phyloP scores from a whole-genome alignment of 2,329 filamentous ascomycete genomes.

The Stagonosporopsis vannaccii region DNA sequence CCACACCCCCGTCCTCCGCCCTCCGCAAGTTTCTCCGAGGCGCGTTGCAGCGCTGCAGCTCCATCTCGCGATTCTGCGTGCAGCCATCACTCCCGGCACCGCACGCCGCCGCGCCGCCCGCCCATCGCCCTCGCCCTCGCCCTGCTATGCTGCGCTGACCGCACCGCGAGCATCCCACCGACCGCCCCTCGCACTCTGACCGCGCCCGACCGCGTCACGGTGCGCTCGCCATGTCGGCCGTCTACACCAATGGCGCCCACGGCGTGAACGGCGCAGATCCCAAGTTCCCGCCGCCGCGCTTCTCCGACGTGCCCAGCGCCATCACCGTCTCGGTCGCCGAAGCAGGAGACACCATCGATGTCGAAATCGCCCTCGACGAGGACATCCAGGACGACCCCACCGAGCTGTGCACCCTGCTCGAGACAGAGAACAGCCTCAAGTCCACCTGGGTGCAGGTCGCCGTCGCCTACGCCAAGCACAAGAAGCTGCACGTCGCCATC shows the following conservation, averaged over 20 bases:
- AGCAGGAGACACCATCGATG: constrained; percentile 71
- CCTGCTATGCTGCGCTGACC: constrained; percentile 35
- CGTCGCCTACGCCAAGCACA: constrained; percentile 94
- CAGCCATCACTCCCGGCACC: constrained; percentile 27
- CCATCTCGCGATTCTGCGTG: constrained; percentile 23
- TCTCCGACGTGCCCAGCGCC: constrained; percentile 67
- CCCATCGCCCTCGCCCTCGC: constrained; percentile 2
- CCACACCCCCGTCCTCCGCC: constrained; percentile 1
- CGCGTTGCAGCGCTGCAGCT: constrained; percentile 15
- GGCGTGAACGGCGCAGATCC: constrained; percentile 57
- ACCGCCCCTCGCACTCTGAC: constrained; percentile 1
- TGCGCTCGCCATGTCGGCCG: constrained; percentile 57
- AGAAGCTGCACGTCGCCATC: constrained; percentile 84
- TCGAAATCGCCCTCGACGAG: constrained; percentile 92
- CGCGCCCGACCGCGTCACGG: constrained; percentile 22
- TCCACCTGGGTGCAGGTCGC: constrained; percentile 99
- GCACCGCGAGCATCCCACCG: constrained; percentile 4
- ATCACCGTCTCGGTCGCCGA: constrained; percentile 70
- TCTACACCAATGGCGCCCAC: constrained; percentile 58
- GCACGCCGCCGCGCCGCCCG: constrained; percentile 25
- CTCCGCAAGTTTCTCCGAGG: constrained; percentile 27
- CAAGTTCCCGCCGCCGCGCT: constrained; percentile 56
- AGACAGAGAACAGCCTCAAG: constrained; percentile 90
- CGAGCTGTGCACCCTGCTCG: constrained; percentile 91
- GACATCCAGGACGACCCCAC: constrained; percentile 87